These are phyloP conservation scores for Hydrangea macrophylla DNA, from an alignment of 148 eudicot species.

Conservation along the genomic window DNA sequence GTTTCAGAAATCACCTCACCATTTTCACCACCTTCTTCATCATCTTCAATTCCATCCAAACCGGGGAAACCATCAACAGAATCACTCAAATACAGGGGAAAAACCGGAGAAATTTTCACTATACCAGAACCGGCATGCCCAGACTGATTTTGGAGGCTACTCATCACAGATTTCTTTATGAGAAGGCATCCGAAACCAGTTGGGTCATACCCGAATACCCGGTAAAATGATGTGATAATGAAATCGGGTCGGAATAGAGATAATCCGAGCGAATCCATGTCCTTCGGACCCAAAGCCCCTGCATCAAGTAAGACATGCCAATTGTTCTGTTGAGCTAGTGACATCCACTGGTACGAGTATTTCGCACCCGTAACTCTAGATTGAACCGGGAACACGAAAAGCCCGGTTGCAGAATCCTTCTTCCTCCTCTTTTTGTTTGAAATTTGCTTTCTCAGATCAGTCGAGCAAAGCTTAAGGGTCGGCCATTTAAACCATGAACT, in stretches of 20 bases:
- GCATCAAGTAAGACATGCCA: conserved; percentile 97
- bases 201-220: conserved; percentile 88
- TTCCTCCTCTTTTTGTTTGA: conserved; percentile 73
- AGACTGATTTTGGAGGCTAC: conserved; percentile 76
- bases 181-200: conserved; percentile 97
- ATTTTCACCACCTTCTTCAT: conserved; percentile 43
- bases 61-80: conserved; percentile 78
- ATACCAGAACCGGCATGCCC: conserved; percentile 84
- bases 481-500: conserved; percentile 97
- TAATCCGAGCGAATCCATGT: conserved; percentile 95
- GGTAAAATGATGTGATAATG: conserved; percentile 84
- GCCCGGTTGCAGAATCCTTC: conserved; percentile 79
- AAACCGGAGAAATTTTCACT: conserved; percentile 84
- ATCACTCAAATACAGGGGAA: conserved; percentile 73
- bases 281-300: conserved; percentile 91
- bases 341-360: conserved; percentile 99
- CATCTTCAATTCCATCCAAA: conserved; percentile 46
- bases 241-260: conserved; percentile 90
- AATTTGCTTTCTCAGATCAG: conserved; percentile 83
- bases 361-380: too few relatives aligned
- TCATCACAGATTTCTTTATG: conserved; percentile 83
- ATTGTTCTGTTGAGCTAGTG: conserved; percentile 87
- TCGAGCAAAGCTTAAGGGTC: conserved; percentile 77
- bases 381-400: conserved; percentile 92
- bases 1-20: conserved; percentile 50